Evolutionary conservation across 495 filamentous ascomycete species (phyloP).

Genomic region (Xylaria sp.): DNA sequence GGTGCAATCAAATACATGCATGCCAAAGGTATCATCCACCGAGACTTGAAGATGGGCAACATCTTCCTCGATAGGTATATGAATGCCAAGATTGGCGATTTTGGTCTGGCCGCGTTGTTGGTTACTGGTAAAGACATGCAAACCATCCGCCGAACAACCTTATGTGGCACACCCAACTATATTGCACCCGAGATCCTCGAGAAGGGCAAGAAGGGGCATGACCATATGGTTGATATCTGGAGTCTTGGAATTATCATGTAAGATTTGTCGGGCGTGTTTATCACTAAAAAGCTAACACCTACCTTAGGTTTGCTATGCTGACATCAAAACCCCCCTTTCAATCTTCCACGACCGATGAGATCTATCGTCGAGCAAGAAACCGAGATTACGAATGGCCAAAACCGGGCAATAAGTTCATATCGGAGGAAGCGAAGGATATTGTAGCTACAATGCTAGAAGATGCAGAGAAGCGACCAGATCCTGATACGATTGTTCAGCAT

Average conservation of each 20-base stretch:
- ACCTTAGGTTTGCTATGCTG: slow-evolving; percentile 78
- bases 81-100: slow-evolving; percentile 98
- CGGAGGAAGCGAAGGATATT: slow-evolving; percentile 73
- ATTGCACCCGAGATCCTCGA: slow-evolving; percentile 96
- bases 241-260: slow-evolving; percentile 95
- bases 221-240: slow-evolving; percentile 93
- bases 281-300: slow-evolving; percentile 2
- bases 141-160: slow-evolving; percentile 76
- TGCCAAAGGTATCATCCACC: slow-evolving; percentile 90
- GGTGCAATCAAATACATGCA: slow-evolving; percentile 98
- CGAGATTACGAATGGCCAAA: slow-evolving; percentile 80
- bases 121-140: slow-evolving; percentile 85
- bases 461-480: slow-evolving; percentile 74
- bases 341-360: slow-evolving; percentile 83
- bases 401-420: slow-evolving; percentile 58
- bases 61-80: slow-evolving; percentile 94
- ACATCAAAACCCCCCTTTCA: slow-evolving; percentile 90
- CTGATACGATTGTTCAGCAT: slow-evolving; percentile 83
- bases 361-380: slow-evolving; percentile 77
- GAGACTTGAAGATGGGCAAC: slow-evolving; percentile 97
- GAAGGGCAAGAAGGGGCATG: slow-evolving; percentile 85
- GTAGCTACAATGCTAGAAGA: slow-evolving; percentile 78
- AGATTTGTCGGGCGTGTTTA: slow-evolving; percentile 37
- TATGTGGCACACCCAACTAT: slow-evolving; percentile 98
- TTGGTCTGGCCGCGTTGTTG: slow-evolving; percentile 92